Evolutionary conservation across 208 protist species (phyloP).

Genomic region (Leishmania aethiopica): DNA sequence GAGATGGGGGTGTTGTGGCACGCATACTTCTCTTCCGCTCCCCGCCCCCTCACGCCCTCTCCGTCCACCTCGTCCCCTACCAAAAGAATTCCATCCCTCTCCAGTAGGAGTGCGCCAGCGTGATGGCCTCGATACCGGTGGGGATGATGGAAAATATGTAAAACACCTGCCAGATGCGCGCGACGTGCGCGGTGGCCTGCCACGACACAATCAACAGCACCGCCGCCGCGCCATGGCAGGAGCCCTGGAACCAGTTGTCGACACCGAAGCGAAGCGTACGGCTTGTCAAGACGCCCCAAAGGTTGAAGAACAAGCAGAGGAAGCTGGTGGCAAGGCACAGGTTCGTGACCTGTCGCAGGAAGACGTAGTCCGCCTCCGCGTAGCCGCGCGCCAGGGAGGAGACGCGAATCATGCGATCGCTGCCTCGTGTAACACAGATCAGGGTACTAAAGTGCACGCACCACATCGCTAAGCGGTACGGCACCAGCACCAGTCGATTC

Average conservation of each 20-base stretch:
- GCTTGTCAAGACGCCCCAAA: slow-evolving; percentile 56
- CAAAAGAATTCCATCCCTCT: slow-evolving; percentile 50
- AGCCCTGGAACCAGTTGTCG: slow-evolving; percentile 61
- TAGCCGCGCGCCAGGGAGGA: slow-evolving; percentile 38
- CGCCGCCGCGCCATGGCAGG: slow-evolving; percentile 49
- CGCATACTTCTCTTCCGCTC: neutral
- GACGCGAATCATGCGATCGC: slow-evolving; percentile 54
- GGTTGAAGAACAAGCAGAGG: slow-evolving; percentile 49
- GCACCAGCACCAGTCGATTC: slow-evolving; percentile 60
- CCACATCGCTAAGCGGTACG: slow-evolving; percentile 53
- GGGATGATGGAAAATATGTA: slow-evolving; percentile 78
- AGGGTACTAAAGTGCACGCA: slow-evolving; percentile 61
- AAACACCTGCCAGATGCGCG: slow-evolving; percentile 69
- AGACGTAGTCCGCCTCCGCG: slow-evolving; percentile 41
- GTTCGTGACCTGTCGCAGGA: slow-evolving; percentile 42
- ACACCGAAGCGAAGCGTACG: slow-evolving; percentile 68
- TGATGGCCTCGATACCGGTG: slow-evolving; percentile 54
- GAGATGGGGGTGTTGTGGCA: neutral
- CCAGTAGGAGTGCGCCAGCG: slow-evolving; percentile 51
- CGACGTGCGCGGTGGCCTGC: slow-evolving; percentile 43
- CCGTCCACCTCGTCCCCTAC: slow-evolving; percentile 5
- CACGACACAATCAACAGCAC: slow-evolving; percentile 64
- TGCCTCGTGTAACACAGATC: slow-evolving; percentile 50
- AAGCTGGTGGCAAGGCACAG: slow-evolving; percentile 53
- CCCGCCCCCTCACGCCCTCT: neutral